Percentiles rank a stretch among this genome's conserved stretches.
Conservation (phyloP, 768 basidiomycete genomes). For the Mrakia frigida region DNA sequence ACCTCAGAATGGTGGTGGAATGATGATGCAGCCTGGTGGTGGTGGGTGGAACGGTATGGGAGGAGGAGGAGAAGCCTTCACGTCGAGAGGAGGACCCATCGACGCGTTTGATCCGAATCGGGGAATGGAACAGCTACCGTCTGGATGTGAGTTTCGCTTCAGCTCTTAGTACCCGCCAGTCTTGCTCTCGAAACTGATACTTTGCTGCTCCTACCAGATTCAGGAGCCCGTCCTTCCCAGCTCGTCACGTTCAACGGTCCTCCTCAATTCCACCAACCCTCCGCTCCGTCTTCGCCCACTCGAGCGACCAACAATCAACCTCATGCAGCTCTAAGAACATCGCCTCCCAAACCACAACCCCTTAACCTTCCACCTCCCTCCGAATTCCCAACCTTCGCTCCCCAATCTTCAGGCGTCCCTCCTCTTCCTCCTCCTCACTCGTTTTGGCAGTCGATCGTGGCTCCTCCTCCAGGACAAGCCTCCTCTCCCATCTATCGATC, state of each 20-base stretch:
- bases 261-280: not conserved
- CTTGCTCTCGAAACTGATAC: not conserved
- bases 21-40: not conserved
- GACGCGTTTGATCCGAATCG: not conserved
- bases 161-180: not conserved
- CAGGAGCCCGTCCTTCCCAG: not conserved
- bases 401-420: not conserved
- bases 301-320: not conserved
- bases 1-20: not conserved
- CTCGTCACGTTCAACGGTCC: not conserved
- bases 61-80: not conserved
- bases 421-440: not conserved
- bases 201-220: not conserved
- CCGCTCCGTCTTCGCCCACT: not conserved
- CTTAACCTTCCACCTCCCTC: not conserved
- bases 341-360: not conserved
- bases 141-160: not conserved
- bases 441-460: not conserved
- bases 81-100: not conserved
- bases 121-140: not conserved
- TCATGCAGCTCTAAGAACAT: not conserved
- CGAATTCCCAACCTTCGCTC: not conserved
- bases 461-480: not conserved
- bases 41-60: not conserved
- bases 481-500: not conserved